Base-by-base conservation (phyloP, 208 protist genomes). In the Trypanosoma cruzi region DNA sequence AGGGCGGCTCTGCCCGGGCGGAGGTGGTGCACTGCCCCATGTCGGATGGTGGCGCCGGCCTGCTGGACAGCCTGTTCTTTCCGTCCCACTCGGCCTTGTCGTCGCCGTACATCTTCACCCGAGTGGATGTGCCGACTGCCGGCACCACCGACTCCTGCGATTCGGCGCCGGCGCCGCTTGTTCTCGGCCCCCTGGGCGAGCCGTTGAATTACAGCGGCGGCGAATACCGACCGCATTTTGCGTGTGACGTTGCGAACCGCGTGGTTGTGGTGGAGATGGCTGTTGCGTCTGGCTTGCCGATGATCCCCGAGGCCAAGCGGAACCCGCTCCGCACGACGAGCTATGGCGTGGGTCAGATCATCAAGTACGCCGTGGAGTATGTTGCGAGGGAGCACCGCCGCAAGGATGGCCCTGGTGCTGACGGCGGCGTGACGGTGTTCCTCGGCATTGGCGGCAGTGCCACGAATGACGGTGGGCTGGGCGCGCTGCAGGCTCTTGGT, bases 401-500 rank as follows among this genome's bases (percentile, higher is more conserved):
- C 28, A 31, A 37, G 55, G 14, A 62, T 26, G 52, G 11, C 18
- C 24, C 34, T 14, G 11, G 62, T 37, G 32, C 11, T 13, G 36
- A 68, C 37, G 36, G 61, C 6, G 81, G 81, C 4, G 74, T 88
- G 55, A 72, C 68, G 2, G 64, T 93, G 8, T 85, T 83, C 42
- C 28, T 96, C 2, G 90, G 90, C 0, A 90, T 93, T 57, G 90
- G 90, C 50, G 90, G 90, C 24, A 93, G 88, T 61, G 73, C 85
- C 20, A 96, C 90, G 2, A 96, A 93, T 78, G 90, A 96, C 36
- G 90, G 87, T 16, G 90, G 87, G 0, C 70, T 95, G 14, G 88
- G 90, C 13, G 86, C 86, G 0, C 73, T 95, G 55, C 88, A 93
- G 73, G 87, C 83, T 1, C 77, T 95, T 2, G 90, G 90, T 18